These are phyloP conservation scores for Apiotrichum veenhuisii DNA, from an alignment of 1,284 basidiomycete genomes.

Conservation along the genomic window DNA sequence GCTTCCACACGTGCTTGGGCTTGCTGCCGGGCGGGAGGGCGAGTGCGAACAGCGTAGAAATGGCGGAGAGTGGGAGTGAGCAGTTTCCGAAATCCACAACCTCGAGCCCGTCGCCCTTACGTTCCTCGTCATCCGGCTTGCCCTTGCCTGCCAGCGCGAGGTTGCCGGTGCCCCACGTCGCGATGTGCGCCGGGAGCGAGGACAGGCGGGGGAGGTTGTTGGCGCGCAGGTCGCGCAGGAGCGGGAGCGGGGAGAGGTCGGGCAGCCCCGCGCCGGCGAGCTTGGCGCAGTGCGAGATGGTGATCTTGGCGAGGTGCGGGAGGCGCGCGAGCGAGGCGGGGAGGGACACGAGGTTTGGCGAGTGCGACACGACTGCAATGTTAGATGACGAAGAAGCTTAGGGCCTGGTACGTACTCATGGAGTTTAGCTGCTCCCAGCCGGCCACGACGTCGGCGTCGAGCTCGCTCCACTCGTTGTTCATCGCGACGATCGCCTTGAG, in stretches of 20 bases:
- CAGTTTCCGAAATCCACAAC: constrained; percentile 46
- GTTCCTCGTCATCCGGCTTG: not conserved
- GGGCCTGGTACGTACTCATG: constrained; percentile 29
- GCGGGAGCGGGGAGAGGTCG: constrained; percentile 36
- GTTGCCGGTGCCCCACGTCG: constrained; percentile 40
- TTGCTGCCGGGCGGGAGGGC: not conserved
- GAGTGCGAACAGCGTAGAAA: constrained; percentile 25
- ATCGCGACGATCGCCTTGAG: constrained; percentile 46
- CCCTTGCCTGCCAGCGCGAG: constrained; percentile 24
- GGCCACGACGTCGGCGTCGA: constrained; percentile 29
- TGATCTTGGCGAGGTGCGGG: constrained; percentile 41
- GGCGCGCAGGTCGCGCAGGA: constrained; percentile 45
- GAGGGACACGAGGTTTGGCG: constrained; percentile 33
- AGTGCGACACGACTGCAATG: constrained; percentile 42
- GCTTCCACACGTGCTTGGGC: constrained; percentile 15
- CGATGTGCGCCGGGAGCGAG: constrained; percentile 31
- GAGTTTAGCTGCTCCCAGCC: constrained; percentile 44
- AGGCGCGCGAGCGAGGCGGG: constrained; percentile 25
- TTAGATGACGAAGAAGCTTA: not conserved
- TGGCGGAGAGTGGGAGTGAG: constrained; percentile 28
- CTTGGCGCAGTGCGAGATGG: constrained; percentile 44
- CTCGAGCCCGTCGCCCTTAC: constrained; percentile 40
- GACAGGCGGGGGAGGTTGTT: constrained; percentile 42
- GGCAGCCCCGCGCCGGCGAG: constrained; percentile 32
- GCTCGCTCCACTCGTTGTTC: constrained; percentile 38